A percentile compares a stretch with the other conserved stretches of the same genome.
phyloP scores from a whole-genome alignment of 495 filamentous ascomycete genomes.

The Talaromyces thailandensis region DNA sequence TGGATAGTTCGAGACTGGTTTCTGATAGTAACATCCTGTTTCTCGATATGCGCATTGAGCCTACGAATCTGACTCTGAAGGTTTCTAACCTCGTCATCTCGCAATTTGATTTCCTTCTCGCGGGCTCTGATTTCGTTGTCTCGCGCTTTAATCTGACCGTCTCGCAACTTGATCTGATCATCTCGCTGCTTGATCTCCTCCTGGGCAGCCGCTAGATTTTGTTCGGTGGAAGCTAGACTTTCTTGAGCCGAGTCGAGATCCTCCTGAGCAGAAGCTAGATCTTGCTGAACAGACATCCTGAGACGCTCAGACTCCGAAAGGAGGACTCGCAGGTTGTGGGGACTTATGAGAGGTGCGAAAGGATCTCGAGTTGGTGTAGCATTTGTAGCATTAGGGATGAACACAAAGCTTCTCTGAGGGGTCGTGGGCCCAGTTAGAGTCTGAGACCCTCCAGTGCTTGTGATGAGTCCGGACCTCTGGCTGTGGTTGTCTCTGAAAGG shows the following conservation, averaged over 20 bases:
- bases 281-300: not conserved
- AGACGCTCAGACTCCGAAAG: not conserved
- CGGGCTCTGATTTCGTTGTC: not conserved
- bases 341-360: not conserved
- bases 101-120: not conserved
- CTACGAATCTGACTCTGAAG: conserved; percentile 11
- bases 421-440: not conserved
- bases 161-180: not conserved
- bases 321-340: not conserved
- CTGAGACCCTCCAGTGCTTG: not conserved
- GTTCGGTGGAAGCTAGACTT: not conserved
- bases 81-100: conserved; percentile 2
- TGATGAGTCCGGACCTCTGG: not conserved
- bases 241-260: not conserved
- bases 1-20: conserved; percentile 21
- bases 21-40: conserved; percentile 17
- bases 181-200: not conserved
- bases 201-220: not conserved
- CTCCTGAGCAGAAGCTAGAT: not conserved
- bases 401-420: not conserved
- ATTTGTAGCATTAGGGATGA: not conserved
- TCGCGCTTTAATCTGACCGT: not conserved
- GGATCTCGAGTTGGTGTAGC: not conserved
- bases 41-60: conserved; percentile 14
- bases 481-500: not conserved